Percentiles rank a stretch among this genome's conserved stretches.
Evolutionary conservation across 768 basidiomycete genomes (phyloP).

Genomic region (Podaxis rugospora): DNA sequence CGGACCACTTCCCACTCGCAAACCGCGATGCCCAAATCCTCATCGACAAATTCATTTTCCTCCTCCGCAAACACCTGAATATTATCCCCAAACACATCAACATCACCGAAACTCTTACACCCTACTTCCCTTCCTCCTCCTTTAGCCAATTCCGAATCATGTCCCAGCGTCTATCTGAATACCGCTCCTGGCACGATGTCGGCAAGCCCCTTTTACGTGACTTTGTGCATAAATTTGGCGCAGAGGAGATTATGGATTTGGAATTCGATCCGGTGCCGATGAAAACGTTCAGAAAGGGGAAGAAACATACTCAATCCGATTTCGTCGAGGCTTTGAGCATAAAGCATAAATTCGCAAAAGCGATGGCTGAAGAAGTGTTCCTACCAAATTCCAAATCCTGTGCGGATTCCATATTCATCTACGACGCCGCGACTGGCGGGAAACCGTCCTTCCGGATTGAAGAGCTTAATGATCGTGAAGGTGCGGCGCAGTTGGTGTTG

Average conservation of each 20-base stretch:
- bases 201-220: slow-evolving; percentile 27
- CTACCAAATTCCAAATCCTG: slow-evolving; percentile 25
- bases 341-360: slow-evolving; percentile 23
- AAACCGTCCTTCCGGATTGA: slow-evolving; percentile 30
- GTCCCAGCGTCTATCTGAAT: slow-evolving; percentile 31
- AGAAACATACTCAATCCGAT: slow-evolving; percentile 19
- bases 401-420: slow-evolving; percentile 32
- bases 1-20: slow-evolving; percentile 30
- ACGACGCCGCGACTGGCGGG: slow-evolving; percentile 31
- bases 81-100: slow-evolving; percentile 23
- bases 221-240: slow-evolving; percentile 19
- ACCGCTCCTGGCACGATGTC: slow-evolving; percentile 30
- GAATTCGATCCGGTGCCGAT: slow-evolving; percentile 27
- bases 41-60: slow-evolving; percentile 23
- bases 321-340: slow-evolving; percentile 22
- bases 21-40: slow-evolving; percentile 27
- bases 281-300: slow-evolving; percentile 26
- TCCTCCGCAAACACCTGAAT: slow-evolving; percentile 22
- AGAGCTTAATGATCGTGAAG: slow-evolving; percentile 27
- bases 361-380: slow-evolving; percentile 23
- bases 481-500: slow-evolving; percentile 24
- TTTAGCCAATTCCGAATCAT: slow-evolving; percentile 24
- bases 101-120: slow-evolving; percentile 24
- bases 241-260: slow-evolving; percentile 14
- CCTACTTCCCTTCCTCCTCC: slow-evolving; percentile 24